A percentile compares a stretch with the other conserved stretches of the same genome.
Conservation (phyloP, 2,329 filamentous ascomycete genomes). For the Aureobasidium sp. region DNA sequence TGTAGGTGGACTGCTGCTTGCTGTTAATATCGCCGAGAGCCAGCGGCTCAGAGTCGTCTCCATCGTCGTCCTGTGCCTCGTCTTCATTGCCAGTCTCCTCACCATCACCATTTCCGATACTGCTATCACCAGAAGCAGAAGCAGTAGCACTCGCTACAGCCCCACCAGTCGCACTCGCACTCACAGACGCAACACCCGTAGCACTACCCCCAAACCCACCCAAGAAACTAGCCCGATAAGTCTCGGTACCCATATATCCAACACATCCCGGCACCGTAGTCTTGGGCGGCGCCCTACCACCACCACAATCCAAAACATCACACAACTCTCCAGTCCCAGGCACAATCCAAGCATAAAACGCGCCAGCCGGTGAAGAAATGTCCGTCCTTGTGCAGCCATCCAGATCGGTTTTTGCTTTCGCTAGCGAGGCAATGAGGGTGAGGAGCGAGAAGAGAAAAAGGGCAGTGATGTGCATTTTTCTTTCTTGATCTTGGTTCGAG, state of each 20-base stretch:
- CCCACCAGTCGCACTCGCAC: background rate
- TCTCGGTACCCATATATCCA: conserved; percentile 49
- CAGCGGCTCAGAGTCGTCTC: background rate
- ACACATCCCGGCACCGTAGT: conserved; percentile 56
- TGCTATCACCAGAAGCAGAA: background rate
- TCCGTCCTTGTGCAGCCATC: conserved; percentile 39
- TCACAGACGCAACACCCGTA: background rate
- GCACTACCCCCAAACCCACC: conserved; percentile 24
- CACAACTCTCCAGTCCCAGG: conserved; percentile 60
- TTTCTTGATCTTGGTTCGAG: too few species aligned
- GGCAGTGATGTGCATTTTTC: too few species aligned
- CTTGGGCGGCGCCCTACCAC: conserved; percentile 49
- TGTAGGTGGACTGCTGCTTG: background rate
- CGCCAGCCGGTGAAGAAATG: conserved; percentile 34
- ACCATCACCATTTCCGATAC: background rate
- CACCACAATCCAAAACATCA: conserved; percentile 58
- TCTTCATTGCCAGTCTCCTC: background rate
- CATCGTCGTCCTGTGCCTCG: background rate
- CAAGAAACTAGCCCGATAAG: conserved; percentile 48
- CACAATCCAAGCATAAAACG: conserved; percentile 52
- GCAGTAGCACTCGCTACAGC: background rate
- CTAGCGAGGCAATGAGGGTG: conserved; percentile 1
- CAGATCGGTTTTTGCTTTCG: conserved; percentile 34
- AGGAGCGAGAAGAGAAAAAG: background rate
- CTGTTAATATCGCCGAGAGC: background rate